phyloP scores from a whole-genome alignment of 1,284 basidiomycete genomes.

The Meripilus lineatus region DNA sequence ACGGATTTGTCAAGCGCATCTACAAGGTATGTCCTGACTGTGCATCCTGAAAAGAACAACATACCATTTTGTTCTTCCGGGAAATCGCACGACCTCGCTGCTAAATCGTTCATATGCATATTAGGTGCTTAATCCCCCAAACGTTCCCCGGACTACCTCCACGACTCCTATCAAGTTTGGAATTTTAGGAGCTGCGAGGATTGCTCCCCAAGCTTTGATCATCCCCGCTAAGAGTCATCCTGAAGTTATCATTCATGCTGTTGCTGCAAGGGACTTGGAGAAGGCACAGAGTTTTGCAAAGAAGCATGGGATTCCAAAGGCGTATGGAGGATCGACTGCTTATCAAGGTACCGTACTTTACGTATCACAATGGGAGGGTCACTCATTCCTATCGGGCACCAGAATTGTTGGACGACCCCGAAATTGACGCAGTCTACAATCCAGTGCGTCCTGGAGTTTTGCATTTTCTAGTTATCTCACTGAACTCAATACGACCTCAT shows the following conservation, averaged over 20 bases:
- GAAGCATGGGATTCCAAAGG: slow-evolving; percentile 50
- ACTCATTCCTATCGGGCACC: slow-evolving; percentile 5
- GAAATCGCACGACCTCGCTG: neutral
- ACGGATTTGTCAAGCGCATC: too few relatives aligned
- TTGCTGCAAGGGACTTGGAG: slow-evolving; percentile 56
- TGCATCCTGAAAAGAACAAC: neutral
- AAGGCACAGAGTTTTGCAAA: slow-evolving; percentile 50
- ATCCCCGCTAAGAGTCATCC: slow-evolving; percentile 50
- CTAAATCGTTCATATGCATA: neutral
- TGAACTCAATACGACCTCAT: neutral
- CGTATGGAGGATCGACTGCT: slow-evolving; percentile 42
- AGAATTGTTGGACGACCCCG: slow-evolving; percentile 57
- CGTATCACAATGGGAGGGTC: too few relatives aligned
- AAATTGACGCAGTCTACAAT: slow-evolving; percentile 62
- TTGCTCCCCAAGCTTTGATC: slow-evolving; percentile 55
- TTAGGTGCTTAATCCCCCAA: slow-evolving; percentile 5
- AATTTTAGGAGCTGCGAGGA: slow-evolving; percentile 60
- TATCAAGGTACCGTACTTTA: slow-evolving; percentile 43
- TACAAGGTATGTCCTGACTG: too few relatives aligned
- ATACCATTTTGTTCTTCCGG: neutral
- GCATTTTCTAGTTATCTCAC: neutral
- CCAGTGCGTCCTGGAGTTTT: slow-evolving; percentile 35
- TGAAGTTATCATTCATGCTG: slow-evolving; percentile 52
- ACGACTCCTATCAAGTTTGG: slow-evolving; percentile 36
- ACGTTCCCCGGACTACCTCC: neutral